Evolutionary conservation across 2,329 filamentous ascomycete species (phyloP).

Genomic region (Xylariales sp.): DNA sequence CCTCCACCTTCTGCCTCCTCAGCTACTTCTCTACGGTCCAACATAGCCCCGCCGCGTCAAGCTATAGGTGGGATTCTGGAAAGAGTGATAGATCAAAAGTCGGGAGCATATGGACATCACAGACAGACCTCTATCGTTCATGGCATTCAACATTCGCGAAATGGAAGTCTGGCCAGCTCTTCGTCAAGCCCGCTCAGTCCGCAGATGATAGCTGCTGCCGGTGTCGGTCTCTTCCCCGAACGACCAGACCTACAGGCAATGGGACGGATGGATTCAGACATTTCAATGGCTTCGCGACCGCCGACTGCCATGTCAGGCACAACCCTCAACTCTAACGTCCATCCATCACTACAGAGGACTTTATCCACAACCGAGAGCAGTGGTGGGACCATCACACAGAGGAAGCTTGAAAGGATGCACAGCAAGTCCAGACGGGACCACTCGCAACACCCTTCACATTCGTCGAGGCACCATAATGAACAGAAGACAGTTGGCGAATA

Average conservation of each 20-base stretch:
- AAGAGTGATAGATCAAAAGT: slow-evolving; percentile 52
- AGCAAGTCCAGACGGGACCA: slow-evolving; percentile 68
- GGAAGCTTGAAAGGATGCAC: slow-evolving; percentile 56
- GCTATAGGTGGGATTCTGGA: slow-evolving; percentile 41
- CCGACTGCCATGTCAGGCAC: slow-evolving; percentile 45
- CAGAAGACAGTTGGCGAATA: slow-evolving; percentile 96
- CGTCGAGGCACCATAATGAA: slow-evolving; percentile 67
- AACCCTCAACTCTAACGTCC: slow-evolving; percentile 26
- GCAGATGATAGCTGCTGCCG: slow-evolving; percentile 72
- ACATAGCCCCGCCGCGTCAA: slow-evolving; percentile 36
- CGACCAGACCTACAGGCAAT: slow-evolving; percentile 46
- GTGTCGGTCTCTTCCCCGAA: slow-evolving; percentile 48
- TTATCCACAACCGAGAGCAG: slow-evolving; percentile 43
- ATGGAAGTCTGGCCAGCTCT: slow-evolving; percentile 79
- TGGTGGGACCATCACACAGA: slow-evolving; percentile 40
- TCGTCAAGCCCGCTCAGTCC: slow-evolving; percentile 82
- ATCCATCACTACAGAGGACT: slow-evolving; percentile 37
- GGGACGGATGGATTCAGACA: slow-evolving; percentile 41
- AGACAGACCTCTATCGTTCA: slow-evolving; percentile 96
- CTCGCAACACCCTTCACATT: slow-evolving; percentile 70
- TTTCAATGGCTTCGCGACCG: slow-evolving; percentile 34
- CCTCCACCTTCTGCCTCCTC: slow-evolving; percentile 23
- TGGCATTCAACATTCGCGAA: slow-evolving; percentile 87
- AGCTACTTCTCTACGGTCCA: slow-evolving; percentile 33
- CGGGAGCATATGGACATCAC: slow-evolving; percentile 72